Base-by-base conservation (phyloP, 768 basidiomycete species). In the Coprinopsis marcescibilis region DNA sequence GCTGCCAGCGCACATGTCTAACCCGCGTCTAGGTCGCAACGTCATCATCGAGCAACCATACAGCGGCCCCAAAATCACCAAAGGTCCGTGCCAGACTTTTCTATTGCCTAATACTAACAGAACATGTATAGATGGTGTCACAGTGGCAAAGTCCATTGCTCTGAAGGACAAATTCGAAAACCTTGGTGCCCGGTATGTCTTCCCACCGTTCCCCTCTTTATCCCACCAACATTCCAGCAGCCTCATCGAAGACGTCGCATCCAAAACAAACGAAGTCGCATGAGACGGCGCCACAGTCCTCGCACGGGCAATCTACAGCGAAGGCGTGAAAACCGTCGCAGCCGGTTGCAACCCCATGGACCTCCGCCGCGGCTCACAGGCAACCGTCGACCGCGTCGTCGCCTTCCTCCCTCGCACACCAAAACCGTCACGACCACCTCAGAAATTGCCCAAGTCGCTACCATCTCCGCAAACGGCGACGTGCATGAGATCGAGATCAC, bases 331-430 rank as follows among this genome's bases (percentile, higher is more conserved):
- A 76, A 98, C 97, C 59, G 95, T 98, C 49, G 95, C 95, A 17
- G 95, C 95, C 8, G 95, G 95, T 3, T 99, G 95, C 77, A 96
- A 95, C 73, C n/a, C 95, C 95, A 99, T 97, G 94, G 95, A 99
- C 71, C 89, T 98, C 50, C 91, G 95, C 52, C 85, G 94, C 14
- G 95, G 95, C 42, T 83, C 94, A 8, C 95, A 99, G 63, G 89
- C 91, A 7, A 95, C 95, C 39, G 95, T 99, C 37, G 89, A 95
- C 65, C 86, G 88, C 54, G 92, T 99, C 56, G 86, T 97, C 53
- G 80, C 88, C 58, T 93, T 86, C 73, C 80, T 99, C 54, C 94
- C 49, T 65, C 80, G 14, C 83, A 97, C 65, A 83, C 95, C 55
- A 85, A 92, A 64, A 89, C 84, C 36, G 91, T 99, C 69, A 99